Evolutionary conservation across 306 rosid genomes (phyloP).

Genomic region (Cyamopsis tetragonoloba): DNA sequence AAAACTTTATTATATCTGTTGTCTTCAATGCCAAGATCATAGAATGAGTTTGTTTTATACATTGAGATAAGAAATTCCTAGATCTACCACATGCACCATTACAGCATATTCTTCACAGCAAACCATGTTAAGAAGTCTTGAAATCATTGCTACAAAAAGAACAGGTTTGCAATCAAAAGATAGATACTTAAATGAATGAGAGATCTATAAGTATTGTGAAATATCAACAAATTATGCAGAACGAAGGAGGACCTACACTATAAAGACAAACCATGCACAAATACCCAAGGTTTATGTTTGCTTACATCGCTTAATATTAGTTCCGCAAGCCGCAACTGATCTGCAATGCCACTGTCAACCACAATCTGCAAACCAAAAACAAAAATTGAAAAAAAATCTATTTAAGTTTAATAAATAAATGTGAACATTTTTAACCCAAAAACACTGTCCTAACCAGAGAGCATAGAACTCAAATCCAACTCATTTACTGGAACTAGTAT

Average conservation of each 20-base stretch:
- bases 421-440: background rate
- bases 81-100: background rate
- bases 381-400: conserved; percentile 14
- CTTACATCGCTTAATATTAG: conserved; percentile 85
- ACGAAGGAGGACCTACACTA: conserved; percentile 5
- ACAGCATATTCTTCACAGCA: background rate
- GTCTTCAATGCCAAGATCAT: background rate
- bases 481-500: background rate
- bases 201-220: background rate
- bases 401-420: background rate
- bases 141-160: background rate
- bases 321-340: conserved; percentile 82
- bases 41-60: background rate
- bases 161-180: background rate
- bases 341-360: conserved; percentile 83
- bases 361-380: conserved; percentile 53
- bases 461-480: conserved; percentile 9
- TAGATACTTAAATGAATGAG: background rate
- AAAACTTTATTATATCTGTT: background rate
- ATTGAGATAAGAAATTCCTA: background rate
- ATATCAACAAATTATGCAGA: conserved; percentile 9
- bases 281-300: conserved; percentile 22
- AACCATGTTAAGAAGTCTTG: background rate
- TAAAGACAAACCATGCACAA: conserved; percentile 25
- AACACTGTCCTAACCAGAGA: background rate